These are phyloP conservation scores for Bothriochloa decipiens DNA, from an alignment of 176 grass and related monocot species.

Conservation along the genomic window DNA sequence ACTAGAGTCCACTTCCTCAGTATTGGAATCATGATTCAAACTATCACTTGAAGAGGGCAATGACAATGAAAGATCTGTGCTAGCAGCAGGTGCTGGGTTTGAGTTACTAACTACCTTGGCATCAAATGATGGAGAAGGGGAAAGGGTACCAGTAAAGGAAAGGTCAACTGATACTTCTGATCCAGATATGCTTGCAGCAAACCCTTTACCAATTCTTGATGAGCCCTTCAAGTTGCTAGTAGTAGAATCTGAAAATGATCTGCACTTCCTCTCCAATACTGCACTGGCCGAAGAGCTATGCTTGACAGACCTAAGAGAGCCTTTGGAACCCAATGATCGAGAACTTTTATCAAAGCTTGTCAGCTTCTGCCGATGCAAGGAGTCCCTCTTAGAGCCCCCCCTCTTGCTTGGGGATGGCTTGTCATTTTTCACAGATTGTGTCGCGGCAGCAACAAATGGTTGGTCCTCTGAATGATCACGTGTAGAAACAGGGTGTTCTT, in stretches of 20 bases:
- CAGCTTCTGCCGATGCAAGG: conserved; percentile 77
- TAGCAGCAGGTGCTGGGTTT: conserved; percentile 51
- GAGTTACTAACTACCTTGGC: conserved; percentile 37
- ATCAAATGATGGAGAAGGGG: conserved; percentile 58
- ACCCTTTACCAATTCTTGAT: conserved; percentile 63
- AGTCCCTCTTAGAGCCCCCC: conserved; percentile 74
- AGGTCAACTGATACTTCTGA: conserved; percentile 64
- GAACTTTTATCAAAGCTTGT: conserved; percentile 88
- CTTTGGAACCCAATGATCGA: conserved; percentile 85
- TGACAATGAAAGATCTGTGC: conserved; percentile 74
- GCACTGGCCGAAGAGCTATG: conserved; percentile 55
- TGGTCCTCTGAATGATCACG: conserved; percentile 58
- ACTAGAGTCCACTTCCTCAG: conserved; percentile 46
- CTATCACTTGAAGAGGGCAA: conserved; percentile 54
- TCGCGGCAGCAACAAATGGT: conserved; percentile 58
- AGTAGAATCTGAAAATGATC: conserved; percentile 58
- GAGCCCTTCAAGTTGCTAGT: conserved; percentile 62
- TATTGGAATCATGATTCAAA: conserved; percentile 43
- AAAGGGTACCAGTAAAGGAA: conserved; percentile 63
- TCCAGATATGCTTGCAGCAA: conserved; percentile 53
- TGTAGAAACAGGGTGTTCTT: conserved; percentile 49
- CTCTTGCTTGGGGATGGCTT: conserved; percentile 64
- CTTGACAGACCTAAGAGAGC: conserved; percentile 72
- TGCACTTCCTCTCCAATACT: conserved; percentile 76
- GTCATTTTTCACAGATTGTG: conserved; percentile 56